Evolutionary conservation across 2,329 filamentous ascomycete species (phyloP).

Genomic region (Sporothrix brunneoviolacea): DNA sequence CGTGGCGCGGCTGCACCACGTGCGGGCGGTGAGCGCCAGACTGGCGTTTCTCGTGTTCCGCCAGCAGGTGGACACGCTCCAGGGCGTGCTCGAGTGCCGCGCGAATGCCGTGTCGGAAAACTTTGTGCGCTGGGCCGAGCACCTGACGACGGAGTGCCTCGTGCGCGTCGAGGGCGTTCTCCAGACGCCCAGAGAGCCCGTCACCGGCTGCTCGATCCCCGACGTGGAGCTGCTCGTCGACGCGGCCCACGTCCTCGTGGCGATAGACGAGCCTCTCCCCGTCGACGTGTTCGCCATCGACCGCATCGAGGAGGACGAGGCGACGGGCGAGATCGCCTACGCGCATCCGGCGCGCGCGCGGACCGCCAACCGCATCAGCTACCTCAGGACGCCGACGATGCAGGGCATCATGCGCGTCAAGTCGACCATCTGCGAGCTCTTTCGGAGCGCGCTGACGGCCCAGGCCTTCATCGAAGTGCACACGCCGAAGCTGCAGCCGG

Average conservation of each 20-base stretch:
- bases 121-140: constrained; percentile 84
- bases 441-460: constrained; percentile 67
- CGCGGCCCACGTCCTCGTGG: constrained; percentile 45
- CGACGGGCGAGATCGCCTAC: constrained; percentile 43
- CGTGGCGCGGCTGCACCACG: constrained; percentile 67
- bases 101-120: constrained; percentile 58
- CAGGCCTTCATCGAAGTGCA: constrained; percentile 87
- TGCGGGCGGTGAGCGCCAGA: constrained; percentile 73
- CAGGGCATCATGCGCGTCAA: constrained; percentile 86
- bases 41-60: constrained; percentile 82
- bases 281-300: constrained; percentile 45
- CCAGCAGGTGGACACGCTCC: constrained; percentile 75
- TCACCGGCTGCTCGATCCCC: constrained; percentile 70
- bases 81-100: constrained; percentile 61
- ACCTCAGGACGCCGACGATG: constrained; percentile 76
- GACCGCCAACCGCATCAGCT: constrained; percentile 71
- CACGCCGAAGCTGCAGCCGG: constrained; percentile 84
- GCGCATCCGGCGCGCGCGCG: constrained; percentile 62
- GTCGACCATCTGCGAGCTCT: constrained; percentile 70
- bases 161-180: constrained; percentile 69
- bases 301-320: constrained; percentile 29
- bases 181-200: constrained; percentile 64
- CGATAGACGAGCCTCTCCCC: constrained; percentile 40
- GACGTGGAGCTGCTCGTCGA: constrained; percentile 68
- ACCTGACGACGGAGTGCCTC: constrained; percentile 70